Base-by-base conservation (phyloP, 2,329 filamentous ascomycete genomes). In the Apiospora rasikravindrae region DNA sequence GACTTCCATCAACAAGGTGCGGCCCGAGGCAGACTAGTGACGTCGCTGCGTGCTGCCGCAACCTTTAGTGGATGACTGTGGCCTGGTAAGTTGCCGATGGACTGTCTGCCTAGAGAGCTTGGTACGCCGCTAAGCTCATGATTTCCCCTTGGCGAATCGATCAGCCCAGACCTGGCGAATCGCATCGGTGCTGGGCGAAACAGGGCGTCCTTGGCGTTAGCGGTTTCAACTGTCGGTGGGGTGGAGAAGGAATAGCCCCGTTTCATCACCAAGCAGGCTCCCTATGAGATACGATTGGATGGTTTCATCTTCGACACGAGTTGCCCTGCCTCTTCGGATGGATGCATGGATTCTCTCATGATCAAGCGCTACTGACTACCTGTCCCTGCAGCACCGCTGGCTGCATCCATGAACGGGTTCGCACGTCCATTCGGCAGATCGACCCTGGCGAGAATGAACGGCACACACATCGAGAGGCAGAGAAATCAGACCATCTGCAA, bases 81-180 rank as follows among this genome's bases (percentile, higher is more conserved):
- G 19, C 8, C 16, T 47, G 44, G 16, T 22, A 47, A 47, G 44
- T 47, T 37, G 19, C 44, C 44, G 44, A 45, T 7, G 44, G 44
- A 5, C 16, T 16, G 16, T 1, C 44, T 14, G 19, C 14, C 14
- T 2, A 14, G 8, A 24, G 8, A 8, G 10, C 22, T n/a, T n/a
- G n/a, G n/a, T n/a, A n/a, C n/a, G n/a, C n/a, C n/a, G n/a, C n/a
- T n/a, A n/a, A n/a, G n/a, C n/a, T n/a, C n/a, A n/a, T n/a, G n/a
- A n/a, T n/a, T n/a, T n/a, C 33, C 8, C 53, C 53, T 61, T 61
- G 53, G 53, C 53, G 53, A 61, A 16, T 61, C 53, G 53, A 61
- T 61, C 53, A 2, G 19, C 14, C 16, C 26, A 22, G 53, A 33
- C 53, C 37, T 61, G 51, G 53, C 53, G 29, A 61, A 61, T 37